A percentile compares a stretch with the other conserved stretches of the same genome.
These are phyloP conservation scores for Neofusicoccum kwambonambiense DNA, from an alignment of 2,329 filamentous ascomycete species.

Conservation along the genomic window DNA sequence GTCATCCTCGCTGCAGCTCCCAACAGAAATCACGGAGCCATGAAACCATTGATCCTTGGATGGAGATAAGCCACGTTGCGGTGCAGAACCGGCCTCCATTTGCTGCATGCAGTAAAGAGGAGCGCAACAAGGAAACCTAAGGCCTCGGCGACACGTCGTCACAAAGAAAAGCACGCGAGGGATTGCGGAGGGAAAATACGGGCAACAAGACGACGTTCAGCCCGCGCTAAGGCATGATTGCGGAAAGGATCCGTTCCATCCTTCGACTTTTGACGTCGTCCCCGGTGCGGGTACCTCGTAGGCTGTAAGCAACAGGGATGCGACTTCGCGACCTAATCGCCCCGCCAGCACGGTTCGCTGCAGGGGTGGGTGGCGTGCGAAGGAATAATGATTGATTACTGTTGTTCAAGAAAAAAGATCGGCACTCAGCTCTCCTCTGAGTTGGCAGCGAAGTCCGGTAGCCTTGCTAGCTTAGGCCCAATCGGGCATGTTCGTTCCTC, in stretches of 20 bases:
- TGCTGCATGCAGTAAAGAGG: background rate
- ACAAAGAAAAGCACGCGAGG: background rate
- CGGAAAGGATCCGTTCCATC: background rate
- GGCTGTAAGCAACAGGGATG: background rate
- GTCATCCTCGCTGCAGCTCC: background rate
- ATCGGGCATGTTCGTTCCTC: no score
- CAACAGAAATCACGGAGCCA: background rate
- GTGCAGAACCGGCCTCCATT: background rate
- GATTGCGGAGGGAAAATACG: no score
- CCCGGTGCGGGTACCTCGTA: background rate
- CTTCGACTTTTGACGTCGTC: background rate
- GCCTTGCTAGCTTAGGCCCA: no score
- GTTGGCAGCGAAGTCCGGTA: no score
- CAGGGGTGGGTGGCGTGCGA: background rate
- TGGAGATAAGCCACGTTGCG: background rate
- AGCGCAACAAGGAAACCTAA: background rate
- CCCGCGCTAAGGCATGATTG: background rate
- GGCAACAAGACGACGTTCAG: background rate
- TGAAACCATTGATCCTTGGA: background rate
- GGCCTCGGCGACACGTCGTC: background rate
- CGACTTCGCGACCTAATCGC: background rate
- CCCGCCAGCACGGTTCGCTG: background rate
- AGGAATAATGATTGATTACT: background rate
- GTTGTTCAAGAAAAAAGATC: background rate
- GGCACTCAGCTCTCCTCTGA: background rate